These are phyloP conservation scores for Chaetomiaceae sp. DNA, from an alignment of 2,329 filamentous ascomycete genomes.

Conservation along the genomic window DNA sequence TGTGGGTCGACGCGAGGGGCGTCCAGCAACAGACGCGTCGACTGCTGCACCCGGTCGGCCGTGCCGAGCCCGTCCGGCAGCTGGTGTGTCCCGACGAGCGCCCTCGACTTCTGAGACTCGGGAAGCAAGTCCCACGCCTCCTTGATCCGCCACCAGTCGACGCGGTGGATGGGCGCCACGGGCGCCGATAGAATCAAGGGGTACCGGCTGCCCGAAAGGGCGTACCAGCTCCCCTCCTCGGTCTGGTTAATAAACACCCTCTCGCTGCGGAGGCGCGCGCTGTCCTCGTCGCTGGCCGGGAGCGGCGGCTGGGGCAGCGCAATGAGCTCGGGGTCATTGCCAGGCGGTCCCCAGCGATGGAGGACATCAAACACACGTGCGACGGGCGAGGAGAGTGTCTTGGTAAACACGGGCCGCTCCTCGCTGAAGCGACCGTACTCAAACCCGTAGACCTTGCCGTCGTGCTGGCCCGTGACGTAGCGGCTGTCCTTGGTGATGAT, in stretches of 20 bases:
- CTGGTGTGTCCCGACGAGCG: slow-evolving; percentile 67
- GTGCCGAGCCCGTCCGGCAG: slow-evolving; percentile 42
- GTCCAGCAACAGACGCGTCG: slow-evolving; percentile 9
- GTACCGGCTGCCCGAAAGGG: slow-evolving; percentile 80
- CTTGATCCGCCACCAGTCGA: slow-evolving; percentile 46
- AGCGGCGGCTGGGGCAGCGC: slow-evolving; percentile 81
- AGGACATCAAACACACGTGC: slow-evolving; percentile 86
- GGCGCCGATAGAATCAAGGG: slow-evolving; percentile 74
- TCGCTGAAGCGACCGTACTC: slow-evolving; percentile 57
- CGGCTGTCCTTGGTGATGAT: slow-evolving; percentile 74
- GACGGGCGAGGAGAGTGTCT: slow-evolving; percentile 71
- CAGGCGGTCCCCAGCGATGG: slow-evolving; percentile 60
- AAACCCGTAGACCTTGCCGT: slow-evolving; percentile 78
- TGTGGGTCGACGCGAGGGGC: slow-evolving; percentile 7
- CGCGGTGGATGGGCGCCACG: slow-evolving; percentile 40
- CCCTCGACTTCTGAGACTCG: slow-evolving; percentile 51
- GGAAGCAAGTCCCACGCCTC: slow-evolving; percentile 35
- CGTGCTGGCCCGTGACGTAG: slow-evolving; percentile 82
- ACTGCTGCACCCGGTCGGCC: background rate
- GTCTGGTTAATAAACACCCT: slow-evolving; percentile 86
- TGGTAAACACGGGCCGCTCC: slow-evolving; percentile 57
- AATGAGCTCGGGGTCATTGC: slow-evolving; percentile 71
- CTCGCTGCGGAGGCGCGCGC: slow-evolving; percentile 51
- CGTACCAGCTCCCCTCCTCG: slow-evolving; percentile 85
- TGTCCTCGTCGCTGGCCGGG: slow-evolving; percentile 48